Evolutionary conservation across 2,329 filamentous ascomycete species (phyloP).

Genomic region (Paraphoma sp.): DNA sequence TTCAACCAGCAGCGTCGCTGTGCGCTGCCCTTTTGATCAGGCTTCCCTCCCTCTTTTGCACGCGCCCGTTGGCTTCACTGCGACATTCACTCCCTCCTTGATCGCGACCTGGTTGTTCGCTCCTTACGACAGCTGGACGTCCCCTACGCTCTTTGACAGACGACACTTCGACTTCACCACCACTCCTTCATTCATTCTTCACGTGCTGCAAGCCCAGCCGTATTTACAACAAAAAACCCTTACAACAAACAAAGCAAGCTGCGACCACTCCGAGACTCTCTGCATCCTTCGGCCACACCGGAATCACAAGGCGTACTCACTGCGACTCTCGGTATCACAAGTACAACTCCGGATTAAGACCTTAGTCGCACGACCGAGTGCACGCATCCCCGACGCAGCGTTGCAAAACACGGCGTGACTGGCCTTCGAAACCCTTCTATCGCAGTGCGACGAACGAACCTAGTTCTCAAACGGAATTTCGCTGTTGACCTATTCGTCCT

Average conservation of each 20-base stretch:
- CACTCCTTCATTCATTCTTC: constrained; percentile 22
- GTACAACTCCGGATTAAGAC: constrained; percentile 30
- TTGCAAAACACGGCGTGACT: constrained; percentile 30
- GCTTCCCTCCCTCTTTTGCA: constrained; percentile 32
- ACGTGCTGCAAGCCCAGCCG: constrained; percentile 36
- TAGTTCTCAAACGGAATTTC: constrained; percentile 23
- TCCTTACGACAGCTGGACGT: constrained; percentile 49
- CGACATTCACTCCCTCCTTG: constrained; percentile 34
- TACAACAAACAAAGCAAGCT: neutral
- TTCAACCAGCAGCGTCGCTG: constrained; percentile 26
- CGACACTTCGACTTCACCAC: constrained; percentile 24
- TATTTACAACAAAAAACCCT: constrained; percentile 19
- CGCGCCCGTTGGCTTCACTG: constrained; percentile 32
- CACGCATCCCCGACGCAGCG: constrained; percentile 32
- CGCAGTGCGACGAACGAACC: constrained; percentile 26
- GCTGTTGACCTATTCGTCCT: constrained; percentile 23
- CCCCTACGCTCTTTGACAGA: constrained; percentile 47
- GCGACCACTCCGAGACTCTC: constrained; percentile 8
- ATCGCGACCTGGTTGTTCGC: constrained; percentile 46
- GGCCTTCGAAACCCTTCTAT: constrained; percentile 26
- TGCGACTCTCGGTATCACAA: constrained; percentile 36
- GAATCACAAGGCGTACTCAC: constrained; percentile 16
- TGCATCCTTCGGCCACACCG: constrained; percentile 11
- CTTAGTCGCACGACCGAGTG: constrained; percentile 30
- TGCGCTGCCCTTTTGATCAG: constrained; percentile 29